These are phyloP conservation scores for Emergomyces africanus DNA, from an alignment of 2,329 filamentous ascomycete genomes.

Conservation along the genomic window DNA sequence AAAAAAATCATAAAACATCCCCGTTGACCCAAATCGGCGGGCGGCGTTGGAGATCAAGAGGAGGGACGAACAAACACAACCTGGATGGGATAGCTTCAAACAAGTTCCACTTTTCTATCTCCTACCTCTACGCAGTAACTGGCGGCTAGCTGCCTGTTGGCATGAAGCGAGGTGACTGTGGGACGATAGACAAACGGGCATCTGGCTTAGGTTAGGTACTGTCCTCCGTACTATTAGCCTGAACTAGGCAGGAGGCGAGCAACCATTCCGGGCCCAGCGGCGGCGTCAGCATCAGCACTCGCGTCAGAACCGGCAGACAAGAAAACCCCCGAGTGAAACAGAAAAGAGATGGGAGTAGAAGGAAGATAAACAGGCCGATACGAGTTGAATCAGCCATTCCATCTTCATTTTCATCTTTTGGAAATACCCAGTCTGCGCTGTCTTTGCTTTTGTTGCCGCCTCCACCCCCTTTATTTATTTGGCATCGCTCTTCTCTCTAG, in stretches of 20 bases:
- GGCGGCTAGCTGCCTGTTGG: neutral
- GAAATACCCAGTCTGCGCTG: no score
- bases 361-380: neutral
- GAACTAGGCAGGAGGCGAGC: no score
- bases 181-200: neutral
- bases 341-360: neutral
- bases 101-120: neutral
- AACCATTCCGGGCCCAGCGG: neutral
- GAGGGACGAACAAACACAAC: neutral
- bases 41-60: neutral
- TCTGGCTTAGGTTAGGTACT: neutral
- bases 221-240: neutral
- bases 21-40: neutral
- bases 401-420: no score
- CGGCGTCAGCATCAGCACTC: neutral
- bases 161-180: neutral
- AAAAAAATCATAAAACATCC: no score
- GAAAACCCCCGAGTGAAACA: neutral
- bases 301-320: neutral
- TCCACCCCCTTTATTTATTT: neutral
- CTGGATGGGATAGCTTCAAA: neutral
- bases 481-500: neutral
- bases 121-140: neutral
- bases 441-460: neutral
- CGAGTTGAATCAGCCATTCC: neutral